A percentile compares a stretch with the other conserved stretches of the same genome.
phyloP scores from a whole-genome alignment of 805 yeast genomes.

The Yarrowia porcina region DNA sequence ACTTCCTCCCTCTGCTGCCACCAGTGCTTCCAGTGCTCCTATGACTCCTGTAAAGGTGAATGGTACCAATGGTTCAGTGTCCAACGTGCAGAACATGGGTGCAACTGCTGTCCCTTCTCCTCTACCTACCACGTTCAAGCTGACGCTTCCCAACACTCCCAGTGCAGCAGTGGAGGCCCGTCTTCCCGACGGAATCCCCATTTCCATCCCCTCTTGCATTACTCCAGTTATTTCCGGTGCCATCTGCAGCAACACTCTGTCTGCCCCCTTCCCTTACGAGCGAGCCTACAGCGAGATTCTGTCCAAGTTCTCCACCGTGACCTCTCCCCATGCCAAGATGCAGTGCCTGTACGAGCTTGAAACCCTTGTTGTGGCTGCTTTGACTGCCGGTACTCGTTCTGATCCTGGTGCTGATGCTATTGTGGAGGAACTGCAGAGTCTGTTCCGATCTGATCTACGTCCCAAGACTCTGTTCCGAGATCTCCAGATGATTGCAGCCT shows the following conservation, averaged over 20 bases:
- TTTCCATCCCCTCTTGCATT: slow-evolving; percentile 18
- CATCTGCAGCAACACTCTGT: slow-evolving; percentile 8
- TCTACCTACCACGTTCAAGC: not conserved
- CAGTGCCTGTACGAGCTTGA: slow-evolving; percentile 33
- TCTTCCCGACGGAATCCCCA: slow-evolving; percentile 5
- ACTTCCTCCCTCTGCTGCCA: slow-evolving; percentile 3
- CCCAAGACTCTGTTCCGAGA: slow-evolving; percentile 39
- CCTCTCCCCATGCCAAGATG: slow-evolving; percentile 34
- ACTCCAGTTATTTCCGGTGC: slow-evolving; percentile 4
- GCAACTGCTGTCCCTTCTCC: not conserved
- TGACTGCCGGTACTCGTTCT: slow-evolving; percentile 10
- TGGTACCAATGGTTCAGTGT: not conserved
- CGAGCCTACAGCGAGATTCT: slow-evolving; percentile 32
- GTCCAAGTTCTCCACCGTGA: slow-evolving; percentile 31
- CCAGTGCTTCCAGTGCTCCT: slow-evolving; percentile 19
- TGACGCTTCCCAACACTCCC: slow-evolving; percentile 8
- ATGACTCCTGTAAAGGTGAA: slow-evolving; percentile 8
- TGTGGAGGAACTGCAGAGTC: slow-evolving; percentile 37
- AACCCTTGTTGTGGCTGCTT: slow-evolving; percentile 33
- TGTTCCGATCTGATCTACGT: slow-evolving; percentile 33
- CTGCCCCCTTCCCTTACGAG: slow-evolving; percentile 29
- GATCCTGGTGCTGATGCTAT: slow-evolving; percentile 37
- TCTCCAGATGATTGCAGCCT: slow-evolving; percentile 38
- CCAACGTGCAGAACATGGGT: not conserved
- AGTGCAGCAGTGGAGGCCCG: not conserved